Evolutionary conservation across 1,284 basidiomycete genomes (phyloP), one percentile per base, ranked within the genome.

Genomic region (Wolfiporia cocos): DNA sequence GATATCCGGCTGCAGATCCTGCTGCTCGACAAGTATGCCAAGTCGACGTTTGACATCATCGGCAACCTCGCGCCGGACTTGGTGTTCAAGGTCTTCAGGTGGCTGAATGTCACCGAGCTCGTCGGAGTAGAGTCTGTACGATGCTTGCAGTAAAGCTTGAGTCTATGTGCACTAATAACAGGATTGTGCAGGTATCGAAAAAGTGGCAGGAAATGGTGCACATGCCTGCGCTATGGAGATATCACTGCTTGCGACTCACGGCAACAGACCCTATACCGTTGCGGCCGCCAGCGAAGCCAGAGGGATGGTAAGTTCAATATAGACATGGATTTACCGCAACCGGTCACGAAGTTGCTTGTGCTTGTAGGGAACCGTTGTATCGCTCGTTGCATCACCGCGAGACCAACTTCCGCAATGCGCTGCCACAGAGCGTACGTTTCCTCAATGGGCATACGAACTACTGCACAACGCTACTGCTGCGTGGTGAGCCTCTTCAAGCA

Each of bases 391-490:
- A 91, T 57, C 82, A 88, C 59, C 81, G 92, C 28, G 92, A 95
- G 64, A 77, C 79, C 34, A 94, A 95, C 64, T 92, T 93, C 74
- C 68, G 68, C 32, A 66, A 84, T 52, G 86, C 74, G 1, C 67
- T 90, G 1, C 86, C 90, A 0, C 90, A 93, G 62, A 74, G 68
- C 12, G 71, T 94, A 31, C 69, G 81, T 10, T 82, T 91, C 68
- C 70, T 94, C 38, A 74, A 78, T 33, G 92, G 90, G 0, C 92
- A 95, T 54, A 89, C 83, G 5, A 88, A 84, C 57, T 94, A 92
- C 59, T 90, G 89, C 50, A 95, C 92, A 0, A 88, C 86, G 0
- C 68, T 95, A 29, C 71, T 91, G 23, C 65, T 94, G 28, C 72
- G 81, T 45, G 88, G 78, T 62, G 26, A 28, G 26, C 26, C 7